These are phyloP conservation scores for Helotiales sp. DNA, from an alignment of 2,329 filamentous ascomycete genomes.

Conservation along the genomic window DNA sequence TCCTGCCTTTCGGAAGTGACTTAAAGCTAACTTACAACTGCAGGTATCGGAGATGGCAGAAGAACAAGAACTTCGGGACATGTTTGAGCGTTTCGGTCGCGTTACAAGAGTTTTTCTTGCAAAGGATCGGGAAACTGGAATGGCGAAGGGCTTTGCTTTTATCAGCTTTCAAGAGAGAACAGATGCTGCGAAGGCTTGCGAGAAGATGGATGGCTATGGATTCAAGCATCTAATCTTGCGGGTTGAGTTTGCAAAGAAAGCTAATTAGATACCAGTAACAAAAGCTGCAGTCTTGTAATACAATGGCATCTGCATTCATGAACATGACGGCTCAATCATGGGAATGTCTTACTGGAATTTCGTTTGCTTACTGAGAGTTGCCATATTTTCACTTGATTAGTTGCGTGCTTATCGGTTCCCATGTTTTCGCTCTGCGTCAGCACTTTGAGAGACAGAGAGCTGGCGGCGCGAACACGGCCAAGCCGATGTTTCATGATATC, in stretches of 20 bases:
- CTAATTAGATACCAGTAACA: slow-evolving; percentile 33
- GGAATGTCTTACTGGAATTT: neutral
- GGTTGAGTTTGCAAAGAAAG: slow-evolving; percentile 86
- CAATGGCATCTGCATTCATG: neutral
- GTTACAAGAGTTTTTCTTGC: slow-evolving; percentile 97
- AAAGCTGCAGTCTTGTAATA: slow-evolving; percentile 10
- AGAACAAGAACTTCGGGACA: slow-evolving; percentile 90
- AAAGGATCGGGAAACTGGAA: slow-evolving; percentile 93
- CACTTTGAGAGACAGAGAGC: neutral
- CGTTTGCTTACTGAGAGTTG: neutral
- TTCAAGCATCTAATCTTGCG: slow-evolving; percentile 85
- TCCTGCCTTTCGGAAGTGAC: neutral
- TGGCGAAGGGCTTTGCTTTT: slow-evolving; percentile 98
- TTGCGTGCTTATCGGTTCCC: neutral
- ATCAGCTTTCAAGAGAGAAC: slow-evolving; percentile 91
- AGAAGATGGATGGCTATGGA: slow-evolving; percentile 96
- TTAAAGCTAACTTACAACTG: neutral
- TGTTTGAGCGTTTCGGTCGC: slow-evolving; percentile 96
- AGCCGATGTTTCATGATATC: neutral
- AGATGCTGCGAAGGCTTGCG: slow-evolving; percentile 89
- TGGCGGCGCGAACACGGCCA: neutral
- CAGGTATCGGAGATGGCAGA: slow-evolving; percentile 83
- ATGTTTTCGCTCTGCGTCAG: neutral
- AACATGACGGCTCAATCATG: neutral
- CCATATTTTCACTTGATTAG: neutral